Conservation (phyloP, 1,284 basidiomycete genomes). For the Rhodotorula sp. region DNA sequence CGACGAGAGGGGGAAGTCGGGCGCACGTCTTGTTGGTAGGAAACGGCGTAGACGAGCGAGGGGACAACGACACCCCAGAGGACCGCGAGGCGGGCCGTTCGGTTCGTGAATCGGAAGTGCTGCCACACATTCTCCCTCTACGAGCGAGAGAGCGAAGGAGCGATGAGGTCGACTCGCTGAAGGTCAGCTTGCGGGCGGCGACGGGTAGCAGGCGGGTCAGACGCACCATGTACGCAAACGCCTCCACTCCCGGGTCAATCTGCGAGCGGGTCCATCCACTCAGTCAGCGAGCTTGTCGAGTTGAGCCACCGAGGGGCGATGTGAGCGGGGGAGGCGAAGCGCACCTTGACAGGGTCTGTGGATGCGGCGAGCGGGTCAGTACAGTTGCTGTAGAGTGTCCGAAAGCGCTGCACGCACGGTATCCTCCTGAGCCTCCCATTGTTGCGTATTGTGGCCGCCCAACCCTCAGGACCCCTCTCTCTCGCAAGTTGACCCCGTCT, state of each 20-base stretch:
- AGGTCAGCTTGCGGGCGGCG: background rate
- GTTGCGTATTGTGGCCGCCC: background rate
- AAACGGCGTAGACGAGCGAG: constrained; percentile 28
- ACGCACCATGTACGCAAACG: constrained; percentile 37
- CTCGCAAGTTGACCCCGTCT: background rate
- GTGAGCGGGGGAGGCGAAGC: background rate
- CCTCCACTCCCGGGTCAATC: constrained; percentile 38
- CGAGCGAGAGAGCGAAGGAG: background rate
- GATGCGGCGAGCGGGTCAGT: background rate
- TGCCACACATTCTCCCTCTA: constrained; percentile 40
- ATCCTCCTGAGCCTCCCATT: constrained; percentile 37
- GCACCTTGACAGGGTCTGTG: constrained; percentile 36
- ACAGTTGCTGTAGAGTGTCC: too few species aligned
- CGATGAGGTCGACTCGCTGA: background rate
- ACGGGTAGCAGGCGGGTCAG: background rate
- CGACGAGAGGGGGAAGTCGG: too few species aligned
- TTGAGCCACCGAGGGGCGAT: too few species aligned
- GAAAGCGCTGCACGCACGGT: constrained; percentile 20
- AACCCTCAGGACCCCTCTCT: background rate
- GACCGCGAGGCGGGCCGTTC: constrained; percentile 37
- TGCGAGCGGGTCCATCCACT: background rate
- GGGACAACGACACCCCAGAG: constrained; percentile 41
- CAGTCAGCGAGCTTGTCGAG: background rate
- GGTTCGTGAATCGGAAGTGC: constrained; percentile 44
- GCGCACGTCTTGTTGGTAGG: constrained; percentile 33